phyloP scores from a whole-genome alignment of 2,329 filamentous ascomycete species.

The Nannizziopsis arthrosporioides region DNA sequence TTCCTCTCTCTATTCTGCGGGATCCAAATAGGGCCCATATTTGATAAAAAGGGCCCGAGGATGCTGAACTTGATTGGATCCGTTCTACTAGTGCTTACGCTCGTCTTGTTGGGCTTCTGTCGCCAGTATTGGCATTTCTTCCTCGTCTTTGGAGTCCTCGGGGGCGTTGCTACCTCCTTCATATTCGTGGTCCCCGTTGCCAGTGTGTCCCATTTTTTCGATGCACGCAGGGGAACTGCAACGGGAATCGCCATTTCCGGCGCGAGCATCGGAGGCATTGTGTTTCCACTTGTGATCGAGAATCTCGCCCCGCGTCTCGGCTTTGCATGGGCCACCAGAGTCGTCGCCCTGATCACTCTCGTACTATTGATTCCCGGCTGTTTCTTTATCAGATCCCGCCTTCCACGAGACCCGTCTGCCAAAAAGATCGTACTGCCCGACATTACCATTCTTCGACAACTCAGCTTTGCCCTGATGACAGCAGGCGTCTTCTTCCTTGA shows the following conservation, averaged over 20 bases:
- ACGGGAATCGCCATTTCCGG: slow-evolving; percentile 28
- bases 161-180: slow-evolving; percentile 23
- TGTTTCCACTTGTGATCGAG: slow-evolving; percentile 27
- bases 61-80: slow-evolving; percentile 23
- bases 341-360: slow-evolving; percentile 15
- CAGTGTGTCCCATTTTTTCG: slow-evolving; percentile 28
- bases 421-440: slow-evolving; percentile 2
- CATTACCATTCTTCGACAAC: not conserved
- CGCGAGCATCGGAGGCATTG: slow-evolving; percentile 26
- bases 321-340: slow-evolving; percentile 17
- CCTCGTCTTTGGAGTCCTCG: slow-evolving; percentile 27
- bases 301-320: slow-evolving; percentile 23
- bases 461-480: not conserved
- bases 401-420: slow-evolving; percentile 16
- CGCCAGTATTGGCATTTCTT: slow-evolving; percentile 31
- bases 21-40: slow-evolving; percentile 28
- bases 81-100: slow-evolving; percentile 19
- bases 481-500: slow-evolving; percentile 3
- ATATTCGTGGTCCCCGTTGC: slow-evolving; percentile 26
- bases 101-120: slow-evolving; percentile 25
- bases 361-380: slow-evolving; percentile 7
- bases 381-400: slow-evolving; percentile 11
- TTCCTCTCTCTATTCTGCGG: slow-evolving; percentile 31
- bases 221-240: slow-evolving; percentile 22
- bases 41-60: slow-evolving; percentile 27